Percentiles rank a stretch among this genome's conserved stretches.
Evolutionary conservation across 2,329 filamentous ascomycete genomes (phyloP).

Genomic region (Zalaria sp.): DNA sequence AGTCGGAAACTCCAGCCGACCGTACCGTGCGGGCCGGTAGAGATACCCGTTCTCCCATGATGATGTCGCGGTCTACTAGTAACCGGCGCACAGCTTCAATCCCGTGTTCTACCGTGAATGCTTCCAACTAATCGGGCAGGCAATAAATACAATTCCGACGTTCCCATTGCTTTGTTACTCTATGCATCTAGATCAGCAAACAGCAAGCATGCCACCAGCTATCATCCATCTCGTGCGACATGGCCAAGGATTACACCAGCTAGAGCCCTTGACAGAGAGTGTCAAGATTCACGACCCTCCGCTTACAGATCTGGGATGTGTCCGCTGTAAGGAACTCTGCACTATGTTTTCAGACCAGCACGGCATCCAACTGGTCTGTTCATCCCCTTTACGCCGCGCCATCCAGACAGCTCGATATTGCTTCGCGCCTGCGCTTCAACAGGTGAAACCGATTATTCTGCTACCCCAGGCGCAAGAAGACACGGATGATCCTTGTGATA

Average conservation of each 20-base stretch:
- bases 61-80: no score
- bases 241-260: constrained; percentile 9
- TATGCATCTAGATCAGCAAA: no score
- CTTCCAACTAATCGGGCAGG: no score
- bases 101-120: no score
- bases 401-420: constrained; percentile 10
- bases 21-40: no score
- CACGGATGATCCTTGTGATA: constrained; percentile 9
- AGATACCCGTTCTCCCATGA: no score
- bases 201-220: no score
- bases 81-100: no score
- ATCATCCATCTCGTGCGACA: constrained; percentile 11
- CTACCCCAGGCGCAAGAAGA: constrained; percentile 10
- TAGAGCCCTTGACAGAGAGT: constrained; percentile 1
- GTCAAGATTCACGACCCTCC: constrained; percentile 8
- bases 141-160: no score
- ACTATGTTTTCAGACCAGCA: constrained; percentile 8
- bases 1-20: no score
- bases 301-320: constrained; percentile 9
- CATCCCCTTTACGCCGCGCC: constrained; percentile 10
- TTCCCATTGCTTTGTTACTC: no score
- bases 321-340: constrained; percentile 6
- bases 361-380: constrained; percentile 10
- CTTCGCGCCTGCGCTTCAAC: constrained; percentile 7
- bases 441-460: constrained; percentile 4